Base-by-base conservation (phyloP, 2,329 filamentous ascomycete genomes). In the Sporothrix mexicana region DNA sequence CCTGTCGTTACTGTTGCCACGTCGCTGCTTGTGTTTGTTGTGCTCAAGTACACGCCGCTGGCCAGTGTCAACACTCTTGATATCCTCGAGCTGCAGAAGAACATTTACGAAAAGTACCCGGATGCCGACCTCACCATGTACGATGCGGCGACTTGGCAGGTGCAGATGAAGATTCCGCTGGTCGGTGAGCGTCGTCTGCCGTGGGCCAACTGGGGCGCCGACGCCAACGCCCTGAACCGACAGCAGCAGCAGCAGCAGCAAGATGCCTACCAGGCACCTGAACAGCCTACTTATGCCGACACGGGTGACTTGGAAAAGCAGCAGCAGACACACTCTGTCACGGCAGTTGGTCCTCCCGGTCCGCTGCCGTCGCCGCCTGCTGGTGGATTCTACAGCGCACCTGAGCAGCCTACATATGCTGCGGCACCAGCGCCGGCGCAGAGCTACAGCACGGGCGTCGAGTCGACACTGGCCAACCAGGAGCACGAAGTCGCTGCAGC, bases 41-140 rank as follows among this genome's bases (percentile, higher is more conserved):
- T 68, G 10, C 66, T 75, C 51, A 74, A 55, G 36, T 76, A 68
- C 71, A 74, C 74, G 59, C 61, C 70, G 15, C 47, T 71, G 12
- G 61, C 69, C 25, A 74, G 71, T 43, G 74, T 73, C 64, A 72
- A 73, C 59, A 59, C 72, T 2, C 71, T 76, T 12, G 74, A 76
- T 36, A 72, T 73, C 10, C 64, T 76, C 53, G 73, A 74, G 73
- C 71, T 74, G 45, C 73, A 74, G n/a, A 74, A 73, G 72, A 73
- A 69, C 55, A 74, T 74, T 45, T 66, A 74, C 66, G 71, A 74
- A 47, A 73, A 73, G 71, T 74, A 73, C 69, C 73, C 73, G 7
- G 73, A 74, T 23, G 73, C 73, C 49, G 25, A 74, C 69, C 69
- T 73, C 15, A 51, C 68, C 68, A 71, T 73, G 71, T 71, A 69